Conservation (phyloP, 495 filamentous ascomycete species). For the Penicillium coprophilum region DNA sequence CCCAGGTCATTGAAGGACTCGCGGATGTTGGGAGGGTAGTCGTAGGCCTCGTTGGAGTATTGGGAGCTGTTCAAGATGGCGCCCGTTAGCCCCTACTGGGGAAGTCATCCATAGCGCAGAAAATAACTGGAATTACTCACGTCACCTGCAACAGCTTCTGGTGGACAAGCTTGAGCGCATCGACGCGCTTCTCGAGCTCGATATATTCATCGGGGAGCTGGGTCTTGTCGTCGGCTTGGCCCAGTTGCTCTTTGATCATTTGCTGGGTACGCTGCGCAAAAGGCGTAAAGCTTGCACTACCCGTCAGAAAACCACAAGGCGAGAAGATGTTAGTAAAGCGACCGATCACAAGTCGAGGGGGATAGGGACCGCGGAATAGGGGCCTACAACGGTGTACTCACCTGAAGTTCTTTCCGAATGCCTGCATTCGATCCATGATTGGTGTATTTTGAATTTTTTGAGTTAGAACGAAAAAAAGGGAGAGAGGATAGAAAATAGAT, state of each 20-base stretch:
- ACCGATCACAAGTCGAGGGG: conserved; percentile 14
- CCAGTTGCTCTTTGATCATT: conserved; percentile 94
- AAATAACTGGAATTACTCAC: conserved; percentile 53
- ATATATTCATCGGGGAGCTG: conserved; percentile 96
- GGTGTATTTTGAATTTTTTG: conserved; percentile 1
- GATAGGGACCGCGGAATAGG: conserved; percentile 9
- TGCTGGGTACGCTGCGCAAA: conserved; percentile 93
- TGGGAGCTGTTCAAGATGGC: conserved; percentile 63
- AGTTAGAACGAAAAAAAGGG: conserved; percentile 5
- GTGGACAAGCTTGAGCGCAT: conserved; percentile 95
- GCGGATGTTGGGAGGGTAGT: conserved; percentile 98
- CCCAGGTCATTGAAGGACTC: conserved; percentile 96
- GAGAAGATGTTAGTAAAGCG: conserved; percentile 32
- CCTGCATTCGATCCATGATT: conserved; percentile 69
- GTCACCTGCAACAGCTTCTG: conserved; percentile 96
- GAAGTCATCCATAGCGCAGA: neutral
- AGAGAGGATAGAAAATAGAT: conserved; percentile 1
- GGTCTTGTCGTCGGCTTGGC: conserved; percentile 95
- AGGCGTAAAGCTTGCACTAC: conserved; percentile 72
- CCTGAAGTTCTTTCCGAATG: conserved; percentile 74
- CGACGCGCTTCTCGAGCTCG: conserved; percentile 97
- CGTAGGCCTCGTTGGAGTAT: conserved; percentile 94
- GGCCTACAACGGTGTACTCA: conserved; percentile 35
- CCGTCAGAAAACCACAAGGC: conserved; percentile 18
- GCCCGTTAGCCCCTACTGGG: conserved; percentile 10